Conservation (phyloP, 176 grass and related monocot genomes). For the Tillandsia leiboldiana region DNA sequence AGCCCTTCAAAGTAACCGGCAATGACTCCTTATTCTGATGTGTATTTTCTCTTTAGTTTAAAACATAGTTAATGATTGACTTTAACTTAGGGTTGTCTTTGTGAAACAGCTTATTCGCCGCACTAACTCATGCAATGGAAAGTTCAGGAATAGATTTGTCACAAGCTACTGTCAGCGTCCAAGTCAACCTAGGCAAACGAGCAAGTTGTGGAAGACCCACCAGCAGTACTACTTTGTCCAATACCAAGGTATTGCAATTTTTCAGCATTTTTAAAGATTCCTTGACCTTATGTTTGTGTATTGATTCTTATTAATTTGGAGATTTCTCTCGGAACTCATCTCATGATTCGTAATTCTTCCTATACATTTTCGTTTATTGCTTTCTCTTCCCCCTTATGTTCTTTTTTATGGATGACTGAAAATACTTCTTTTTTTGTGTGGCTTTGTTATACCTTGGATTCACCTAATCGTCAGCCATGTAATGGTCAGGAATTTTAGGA, state of each 20-base stretch:
- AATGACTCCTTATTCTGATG: neutral
- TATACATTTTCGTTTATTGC: no score
- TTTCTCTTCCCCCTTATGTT: no score
- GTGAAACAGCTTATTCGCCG: conserved; percentile 34
- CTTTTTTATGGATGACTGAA: no score
- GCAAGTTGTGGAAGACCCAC: conserved; percentile 36
- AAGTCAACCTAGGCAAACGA: conserved; percentile 53
- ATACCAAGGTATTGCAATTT: conserved; percentile 33
- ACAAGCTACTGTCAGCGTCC: conserved; percentile 49
- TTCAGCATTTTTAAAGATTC: neutral
- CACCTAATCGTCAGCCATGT: no score
- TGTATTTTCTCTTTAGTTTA: conserved; percentile 8
- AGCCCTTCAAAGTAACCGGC: neutral
- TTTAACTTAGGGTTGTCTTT: neutral
- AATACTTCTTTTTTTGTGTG: no score
- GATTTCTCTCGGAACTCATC: neutral
- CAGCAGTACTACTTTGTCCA: conserved; percentile 27
- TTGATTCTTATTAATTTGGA: neutral
- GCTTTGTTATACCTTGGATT: no score
- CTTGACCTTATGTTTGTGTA: neutral
- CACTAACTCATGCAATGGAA: conserved; percentile 52
- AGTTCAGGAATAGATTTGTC: conserved; percentile 55
- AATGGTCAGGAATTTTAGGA: no score
- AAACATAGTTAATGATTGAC: neutral
- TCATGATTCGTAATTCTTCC: no score